These are phyloP conservation scores for Acacia concinna DNA, from an alignment of 331 rosid genomes.

Conservation along the genomic window DNA sequence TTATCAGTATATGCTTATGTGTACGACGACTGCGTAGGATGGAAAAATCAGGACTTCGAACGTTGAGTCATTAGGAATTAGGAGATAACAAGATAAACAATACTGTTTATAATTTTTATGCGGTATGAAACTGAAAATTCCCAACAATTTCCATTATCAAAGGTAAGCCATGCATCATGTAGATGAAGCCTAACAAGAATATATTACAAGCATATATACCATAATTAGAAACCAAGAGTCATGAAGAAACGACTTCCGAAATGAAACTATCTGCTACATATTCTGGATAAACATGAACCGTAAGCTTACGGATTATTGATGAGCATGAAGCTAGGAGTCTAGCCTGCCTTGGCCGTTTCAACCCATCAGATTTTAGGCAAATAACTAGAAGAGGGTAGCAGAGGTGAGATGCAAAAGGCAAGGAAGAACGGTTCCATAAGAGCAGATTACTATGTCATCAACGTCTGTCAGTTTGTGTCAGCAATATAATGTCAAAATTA, in stretches of 20 bases:
- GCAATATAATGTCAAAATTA: slow-evolving; percentile 45
- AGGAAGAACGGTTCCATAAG: background rate
- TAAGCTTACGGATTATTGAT: background rate
- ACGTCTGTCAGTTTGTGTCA: slow-evolving; percentile 31
- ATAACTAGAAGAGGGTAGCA: background rate
- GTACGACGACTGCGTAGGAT: background rate
- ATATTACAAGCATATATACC: background rate
- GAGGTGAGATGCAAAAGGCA: background rate
- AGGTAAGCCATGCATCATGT: background rate
- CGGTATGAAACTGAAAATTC: background rate
- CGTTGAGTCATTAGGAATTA: background rate
- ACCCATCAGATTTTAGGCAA: background rate
- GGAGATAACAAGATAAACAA: background rate
- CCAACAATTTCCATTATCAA: background rate
- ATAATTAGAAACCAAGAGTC: background rate
- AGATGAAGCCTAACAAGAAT: background rate
- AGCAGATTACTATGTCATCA: slow-evolving; percentile 31
- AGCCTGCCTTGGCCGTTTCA: background rate
- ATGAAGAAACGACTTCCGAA: background rate
- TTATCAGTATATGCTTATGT: background rate
- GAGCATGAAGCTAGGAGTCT: background rate
- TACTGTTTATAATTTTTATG: no score
- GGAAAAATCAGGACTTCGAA: background rate
- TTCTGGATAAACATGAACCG: background rate
- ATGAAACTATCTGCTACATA: background rate